Conservation (phyloP, 768 basidiomycete genomes). For the Dioszegia aurantiaca region DNA sequence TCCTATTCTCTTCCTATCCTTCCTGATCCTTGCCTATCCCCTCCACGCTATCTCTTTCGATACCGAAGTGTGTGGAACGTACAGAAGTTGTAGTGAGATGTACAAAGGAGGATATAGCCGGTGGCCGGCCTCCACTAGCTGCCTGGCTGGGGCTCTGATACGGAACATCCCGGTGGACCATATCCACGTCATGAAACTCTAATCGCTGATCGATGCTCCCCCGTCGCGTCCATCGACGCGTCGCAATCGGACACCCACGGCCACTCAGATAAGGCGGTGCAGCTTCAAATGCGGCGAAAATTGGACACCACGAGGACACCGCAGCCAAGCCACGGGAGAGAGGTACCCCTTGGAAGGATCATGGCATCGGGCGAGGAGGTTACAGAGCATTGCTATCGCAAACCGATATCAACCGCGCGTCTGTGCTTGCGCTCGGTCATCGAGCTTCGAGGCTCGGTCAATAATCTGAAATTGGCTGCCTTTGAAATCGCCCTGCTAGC, state of each 20-base stretch:
- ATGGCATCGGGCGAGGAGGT: too few species aligned
- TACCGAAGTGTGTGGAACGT: constrained; percentile 7
- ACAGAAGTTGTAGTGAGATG: not conserved
- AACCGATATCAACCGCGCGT: too few species aligned
- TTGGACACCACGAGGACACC: too few species aligned
- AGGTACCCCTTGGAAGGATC: too few species aligned
- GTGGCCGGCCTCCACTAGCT: not conserved
- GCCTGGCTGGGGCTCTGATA: not conserved
- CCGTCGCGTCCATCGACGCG: not conserved
- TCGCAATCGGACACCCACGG: not conserved
- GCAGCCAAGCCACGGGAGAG: too few species aligned
- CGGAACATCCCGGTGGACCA: not conserved
- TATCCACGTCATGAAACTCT: constrained; percentile 1
- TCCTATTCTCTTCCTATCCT: not conserved
- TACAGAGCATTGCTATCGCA: too few species aligned
- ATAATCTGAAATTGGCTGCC: too few species aligned
- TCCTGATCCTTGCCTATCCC: constrained; percentile 10
- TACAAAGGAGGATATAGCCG: not conserved
- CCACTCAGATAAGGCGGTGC: too few species aligned
- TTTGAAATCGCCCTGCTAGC: too few species aligned
- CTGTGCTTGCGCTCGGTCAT: too few species aligned
- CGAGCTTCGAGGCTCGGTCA: too few species aligned
- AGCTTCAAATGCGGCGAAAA: too few species aligned
- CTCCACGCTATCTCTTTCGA: constrained; percentile 25
- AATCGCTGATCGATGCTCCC: not conserved